Percentiles rank a stretch among this genome's conserved stretches.
These are phyloP conservation scores for Cladosporium sphaerospermum DNA, from an alignment of 2,329 filamentous ascomycete genomes.

Conservation along the genomic window DNA sequence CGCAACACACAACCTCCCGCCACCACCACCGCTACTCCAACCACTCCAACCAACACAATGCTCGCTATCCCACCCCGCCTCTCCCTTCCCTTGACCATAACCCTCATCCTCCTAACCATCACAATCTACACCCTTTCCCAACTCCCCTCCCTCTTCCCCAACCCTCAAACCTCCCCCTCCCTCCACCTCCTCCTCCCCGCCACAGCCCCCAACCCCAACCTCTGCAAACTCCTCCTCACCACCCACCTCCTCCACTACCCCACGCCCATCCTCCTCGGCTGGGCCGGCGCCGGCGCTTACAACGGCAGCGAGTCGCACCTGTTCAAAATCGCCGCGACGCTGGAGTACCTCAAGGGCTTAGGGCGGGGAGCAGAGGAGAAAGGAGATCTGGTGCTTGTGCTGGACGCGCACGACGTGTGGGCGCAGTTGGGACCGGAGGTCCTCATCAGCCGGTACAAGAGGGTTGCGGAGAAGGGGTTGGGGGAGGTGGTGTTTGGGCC, in stretches of 20 bases:
- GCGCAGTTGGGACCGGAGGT: slow-evolving; percentile 61
- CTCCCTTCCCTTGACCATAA: too few relatives aligned
- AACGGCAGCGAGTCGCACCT: slow-evolving; percentile 17
- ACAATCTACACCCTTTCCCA: too few relatives aligned
- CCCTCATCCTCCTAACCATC: too few relatives aligned
- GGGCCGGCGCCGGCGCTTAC: slow-evolving; percentile 19
- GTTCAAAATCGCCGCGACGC: slow-evolving; percentile 15
- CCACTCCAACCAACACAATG: too few relatives aligned
- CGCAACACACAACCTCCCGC: too few relatives aligned
- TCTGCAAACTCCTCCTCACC: slow-evolving; percentile 13
- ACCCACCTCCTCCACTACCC: slow-evolving; percentile 1
- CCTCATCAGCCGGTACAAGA: slow-evolving; percentile 57
- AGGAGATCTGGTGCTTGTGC: slow-evolving; percentile 54
- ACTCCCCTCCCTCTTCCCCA: not conserved
- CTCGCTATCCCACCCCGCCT: too few relatives aligned
- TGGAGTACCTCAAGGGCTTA: slow-evolving; percentile 15
- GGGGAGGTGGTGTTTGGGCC: slow-evolving; percentile 30
- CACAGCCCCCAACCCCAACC: slow-evolving; percentile 10
- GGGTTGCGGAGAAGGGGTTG: slow-evolving; percentile 49
- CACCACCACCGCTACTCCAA: too few relatives aligned
- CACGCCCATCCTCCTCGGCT: slow-evolving; percentile 5
- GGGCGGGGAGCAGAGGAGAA: slow-evolving; percentile 24
- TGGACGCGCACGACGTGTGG: slow-evolving; percentile 59
- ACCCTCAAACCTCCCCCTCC: not conserved
- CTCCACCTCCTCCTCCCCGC: slow-evolving; percentile 14